Conservation (phyloP, 768 basidiomycete species). For the Mycena galopus region DNA sequence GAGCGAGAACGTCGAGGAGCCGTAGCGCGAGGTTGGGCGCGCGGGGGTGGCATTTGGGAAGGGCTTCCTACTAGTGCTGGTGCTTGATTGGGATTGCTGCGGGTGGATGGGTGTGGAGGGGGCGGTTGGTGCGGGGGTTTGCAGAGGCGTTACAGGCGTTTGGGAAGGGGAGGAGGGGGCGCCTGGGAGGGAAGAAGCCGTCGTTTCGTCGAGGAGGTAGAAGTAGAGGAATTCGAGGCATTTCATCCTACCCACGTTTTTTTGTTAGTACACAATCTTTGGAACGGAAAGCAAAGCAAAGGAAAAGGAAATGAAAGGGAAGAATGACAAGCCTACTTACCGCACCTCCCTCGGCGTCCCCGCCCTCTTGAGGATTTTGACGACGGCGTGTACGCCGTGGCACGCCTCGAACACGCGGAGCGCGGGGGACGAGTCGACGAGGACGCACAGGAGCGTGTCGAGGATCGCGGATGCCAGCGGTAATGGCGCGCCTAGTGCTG, state of each 20-base stretch:
- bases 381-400: constrained; percentile 83
- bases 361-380: constrained; percentile 89
- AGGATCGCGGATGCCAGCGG: constrained; percentile 81
- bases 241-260: constrained; percentile 87
- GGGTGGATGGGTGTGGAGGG: constrained; percentile 57
- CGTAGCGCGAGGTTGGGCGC: constrained; percentile 54
- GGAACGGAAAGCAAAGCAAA: background rate
- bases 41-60: constrained; percentile 53
- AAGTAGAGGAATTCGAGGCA: constrained; percentile 96
- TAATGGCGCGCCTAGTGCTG: constrained; percentile 38
- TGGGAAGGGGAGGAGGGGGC: no score
- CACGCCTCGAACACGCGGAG: constrained; percentile 84
- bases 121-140: constrained; percentile 44
- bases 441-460: constrained; percentile 87
- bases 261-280: no score
- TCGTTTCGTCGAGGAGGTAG: constrained; percentile 89
- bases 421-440: constrained; percentile 87
- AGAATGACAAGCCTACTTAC: no score
- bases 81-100: no score
- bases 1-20: constrained; percentile 44
- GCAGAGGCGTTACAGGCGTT: constrained; percentile 15
- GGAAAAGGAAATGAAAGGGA: no score
- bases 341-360: constrained; percentile 90
- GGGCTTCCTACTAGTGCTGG: constrained; percentile 47
- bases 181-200: constrained; percentile 41